Evolutionary conservation across 1,139 yeast genomes (phyloP), one percentile per base, ranked within the genome.

Genomic region (Scheffersomyces titani): DNA sequence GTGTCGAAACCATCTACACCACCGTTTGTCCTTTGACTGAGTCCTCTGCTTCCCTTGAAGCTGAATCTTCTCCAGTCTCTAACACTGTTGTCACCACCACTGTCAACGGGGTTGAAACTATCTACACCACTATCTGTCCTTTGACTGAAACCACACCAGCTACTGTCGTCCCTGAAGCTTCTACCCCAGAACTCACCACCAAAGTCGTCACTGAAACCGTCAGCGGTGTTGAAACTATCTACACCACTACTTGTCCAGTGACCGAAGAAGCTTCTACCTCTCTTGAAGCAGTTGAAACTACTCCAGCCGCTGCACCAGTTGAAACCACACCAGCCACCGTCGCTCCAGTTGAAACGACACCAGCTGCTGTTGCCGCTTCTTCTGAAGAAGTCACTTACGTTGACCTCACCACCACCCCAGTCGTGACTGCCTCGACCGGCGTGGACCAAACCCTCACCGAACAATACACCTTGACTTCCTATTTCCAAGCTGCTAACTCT

Each of bases 91-190:
- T 78, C 55, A 77, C 83, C 57, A 70, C 73, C 52, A 80, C 85
- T 50, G 72, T 73, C 48, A 65, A 73, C 52, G 85, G 82, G 55
- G 73, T 72, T 49, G 72, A 68, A 55, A 82, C 86, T 51, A 67
- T 68, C 50, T 80, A 77, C 76, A 80, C 85, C 62, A 82, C 87
- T 55, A 71, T 77, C 70, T 82, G 85, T 60, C 84, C 84, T 58
- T 67, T 70, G 55, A 65, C 73, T 58, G 69, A 65, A 53, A 51
- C 72, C 47, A 57, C 61, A 47, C 57, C 65, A 59, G 59, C 65
- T 48, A 58, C 64, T n/a, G 57, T 58, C 36, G 61, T 62, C 30
- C 58, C 61, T n/a, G 53, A 62, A 44, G 47, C 58, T 7, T 54
- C 61, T 45, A 57, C 64, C 11, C 60, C 69, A 51, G 60, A 57